A percentile compares a stretch with the other conserved stretches of the same genome.
Evolutionary conservation across 1,139 yeast species (phyloP).

Genomic region (Scheffersomyces parashehatae): DNA sequence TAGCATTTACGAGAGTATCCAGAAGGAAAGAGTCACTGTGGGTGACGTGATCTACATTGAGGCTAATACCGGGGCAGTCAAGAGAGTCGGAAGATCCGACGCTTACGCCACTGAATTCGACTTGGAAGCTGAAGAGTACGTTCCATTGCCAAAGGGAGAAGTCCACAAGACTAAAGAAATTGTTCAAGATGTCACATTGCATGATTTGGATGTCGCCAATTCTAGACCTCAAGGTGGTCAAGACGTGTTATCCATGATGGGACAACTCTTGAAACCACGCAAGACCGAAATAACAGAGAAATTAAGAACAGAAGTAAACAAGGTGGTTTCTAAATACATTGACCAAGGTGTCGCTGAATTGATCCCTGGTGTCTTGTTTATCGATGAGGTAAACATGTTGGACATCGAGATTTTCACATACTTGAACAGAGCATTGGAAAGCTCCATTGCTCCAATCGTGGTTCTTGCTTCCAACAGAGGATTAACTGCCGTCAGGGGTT

Average conservation of each 20-base stretch:
- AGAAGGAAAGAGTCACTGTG: conserved; percentile 88
- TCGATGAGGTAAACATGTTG: conserved; percentile 97
- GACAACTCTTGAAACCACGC: conserved; percentile 91
- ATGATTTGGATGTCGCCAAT: conserved; percentile 94
- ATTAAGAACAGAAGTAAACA: conserved; percentile 88
- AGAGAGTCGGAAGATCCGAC: conserved; percentile 96
- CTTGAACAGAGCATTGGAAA: conserved; percentile 89
- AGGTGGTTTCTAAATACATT: conserved; percentile 92
- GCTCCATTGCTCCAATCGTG: conserved; percentile 90
- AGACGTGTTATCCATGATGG: conserved; percentile 98
- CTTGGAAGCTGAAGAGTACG: conserved; percentile 97
- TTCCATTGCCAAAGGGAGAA: conserved; percentile 97
- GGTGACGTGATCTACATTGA: conserved; percentile 98
- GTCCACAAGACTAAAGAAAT: conserved; percentile 98
- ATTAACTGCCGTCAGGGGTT: conserved; percentile 85
- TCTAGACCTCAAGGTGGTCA: conserved; percentile 99
- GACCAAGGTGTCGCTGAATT: conserved; percentile 98
- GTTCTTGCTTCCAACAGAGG: conserved; percentile 96
- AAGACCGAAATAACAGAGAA: conserved; percentile 99
- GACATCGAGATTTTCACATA: conserved; percentile 96
- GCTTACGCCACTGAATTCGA: conserved; percentile 98
- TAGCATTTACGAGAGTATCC: conserved; percentile 91
- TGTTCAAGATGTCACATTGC: conserved; percentile 95
- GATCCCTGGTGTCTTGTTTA: conserved; percentile 95
- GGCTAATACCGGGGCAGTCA: conserved; percentile 96